phyloP scores from a whole-genome alignment of 108 stramenopile genomes.

The Schizochytrium sp. region DNA sequence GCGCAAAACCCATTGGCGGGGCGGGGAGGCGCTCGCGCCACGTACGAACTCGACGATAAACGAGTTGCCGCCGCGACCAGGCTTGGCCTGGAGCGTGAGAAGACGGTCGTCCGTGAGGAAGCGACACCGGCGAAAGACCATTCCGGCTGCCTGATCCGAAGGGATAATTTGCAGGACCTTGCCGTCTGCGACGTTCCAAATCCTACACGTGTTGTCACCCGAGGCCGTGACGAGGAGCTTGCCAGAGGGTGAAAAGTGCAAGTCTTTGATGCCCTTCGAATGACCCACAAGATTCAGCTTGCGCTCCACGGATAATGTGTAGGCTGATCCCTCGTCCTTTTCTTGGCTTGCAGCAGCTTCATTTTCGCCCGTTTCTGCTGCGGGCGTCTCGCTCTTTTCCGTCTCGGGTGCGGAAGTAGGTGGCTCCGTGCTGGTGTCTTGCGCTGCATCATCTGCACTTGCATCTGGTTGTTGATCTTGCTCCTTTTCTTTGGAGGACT shows the following conservation, averaged over 20 bases:
- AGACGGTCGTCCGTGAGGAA: neutral
- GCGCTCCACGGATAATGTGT: neutral
- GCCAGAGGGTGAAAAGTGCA: neutral
- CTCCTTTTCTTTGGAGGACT: too few relatives aligned
- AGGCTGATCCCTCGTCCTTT: neutral
- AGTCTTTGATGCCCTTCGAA: neutral
- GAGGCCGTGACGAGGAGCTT: neutral
- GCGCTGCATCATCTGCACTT: too few relatives aligned
- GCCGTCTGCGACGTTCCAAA: neutral
- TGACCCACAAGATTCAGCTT: neutral
- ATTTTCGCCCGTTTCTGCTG: neutral
- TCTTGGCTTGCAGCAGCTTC: neutral
- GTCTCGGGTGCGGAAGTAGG: neutral
- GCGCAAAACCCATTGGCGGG: neutral
- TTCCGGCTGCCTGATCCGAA: neutral
- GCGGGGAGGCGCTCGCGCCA: neutral
- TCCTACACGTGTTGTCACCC: neutral
- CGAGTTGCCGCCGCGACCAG: neutral
- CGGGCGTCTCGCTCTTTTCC: neutral
- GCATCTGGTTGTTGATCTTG: too few relatives aligned
- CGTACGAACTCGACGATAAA: neutral
- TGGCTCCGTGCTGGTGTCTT: neutral
- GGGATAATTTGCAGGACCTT: neutral
- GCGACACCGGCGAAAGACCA: neutral
- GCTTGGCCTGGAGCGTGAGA: neutral